Conservation (phyloP, 2,329 filamentous ascomycete species). For the Calonectria leucothoes region DNA sequence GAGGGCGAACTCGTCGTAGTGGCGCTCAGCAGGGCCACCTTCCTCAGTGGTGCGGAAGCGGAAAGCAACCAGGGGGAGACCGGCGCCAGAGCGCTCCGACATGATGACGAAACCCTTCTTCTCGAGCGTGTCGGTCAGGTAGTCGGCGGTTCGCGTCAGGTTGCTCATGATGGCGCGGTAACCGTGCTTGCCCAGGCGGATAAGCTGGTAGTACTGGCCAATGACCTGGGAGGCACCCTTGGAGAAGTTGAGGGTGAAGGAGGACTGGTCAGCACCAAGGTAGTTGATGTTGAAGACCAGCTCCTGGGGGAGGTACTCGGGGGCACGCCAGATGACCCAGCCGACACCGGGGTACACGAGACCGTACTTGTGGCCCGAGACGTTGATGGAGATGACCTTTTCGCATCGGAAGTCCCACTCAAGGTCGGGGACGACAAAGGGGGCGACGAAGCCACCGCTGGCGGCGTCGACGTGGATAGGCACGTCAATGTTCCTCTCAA, state of each 20-base stretch:
- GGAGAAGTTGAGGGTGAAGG: conserved; percentile 97
- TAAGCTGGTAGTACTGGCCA: conserved; percentile 97
- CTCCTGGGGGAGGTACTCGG: conserved; percentile 87
- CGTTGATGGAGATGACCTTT: conserved; percentile 93
- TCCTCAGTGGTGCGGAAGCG: conserved; percentile 72
- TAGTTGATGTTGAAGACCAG: conserved; percentile 99
- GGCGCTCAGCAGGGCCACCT: conserved; percentile 60
- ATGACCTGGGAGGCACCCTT: conserved; percentile 96
- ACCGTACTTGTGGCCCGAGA: conserved; percentile 88
- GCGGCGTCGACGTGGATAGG: conserved; percentile 96
- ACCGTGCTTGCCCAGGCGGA: conserved; percentile 91
- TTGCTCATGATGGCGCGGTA: conserved; percentile 96
- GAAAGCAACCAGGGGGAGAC: conserved; percentile 92
- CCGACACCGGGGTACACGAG: conserved; percentile 90
- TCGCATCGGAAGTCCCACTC: conserved; percentile 93
- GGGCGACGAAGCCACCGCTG: conserved; percentile 91
- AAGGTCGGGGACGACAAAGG: conserved; percentile 86
- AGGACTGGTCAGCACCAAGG: conserved; percentile 92
- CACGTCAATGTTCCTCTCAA: conserved; percentile 79
- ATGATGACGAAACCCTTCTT: conserved; percentile 87
- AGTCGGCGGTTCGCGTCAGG: conserved; percentile 89
- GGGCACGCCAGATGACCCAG: conserved; percentile 90
- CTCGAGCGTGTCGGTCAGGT: conserved; percentile 80
- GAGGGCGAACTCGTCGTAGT: conserved; percentile 80
- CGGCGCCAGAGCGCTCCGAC: conserved; percentile 80